These are phyloP conservation scores for Lathyrus oleraceus DNA, from an alignment of 306 rosid species.

Conservation along the genomic window DNA sequence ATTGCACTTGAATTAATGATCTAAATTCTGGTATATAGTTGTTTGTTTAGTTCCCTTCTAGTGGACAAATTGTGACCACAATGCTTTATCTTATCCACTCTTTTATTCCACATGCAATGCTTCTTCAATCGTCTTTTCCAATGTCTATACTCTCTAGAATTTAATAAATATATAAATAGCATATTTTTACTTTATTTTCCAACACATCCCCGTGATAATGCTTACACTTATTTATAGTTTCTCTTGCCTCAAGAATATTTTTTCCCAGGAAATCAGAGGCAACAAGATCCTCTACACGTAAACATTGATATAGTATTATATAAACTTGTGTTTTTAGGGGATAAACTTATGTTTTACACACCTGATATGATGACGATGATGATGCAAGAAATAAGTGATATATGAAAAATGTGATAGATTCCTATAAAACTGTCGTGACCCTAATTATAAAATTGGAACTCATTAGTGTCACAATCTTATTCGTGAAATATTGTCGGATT, in stretches of 20 bases:
- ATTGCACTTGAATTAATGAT: slow-evolving; percentile 19
- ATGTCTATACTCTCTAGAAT: slow-evolving; percentile 31
- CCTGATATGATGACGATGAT: slow-evolving; percentile 35
- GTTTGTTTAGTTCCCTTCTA: slow-evolving; percentile 31
- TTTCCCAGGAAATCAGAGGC: slow-evolving; percentile 37
- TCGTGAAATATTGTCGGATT: slow-evolving; percentile 45
- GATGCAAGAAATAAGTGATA: slow-evolving; percentile 33
- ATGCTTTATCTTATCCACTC: slow-evolving; percentile 39
- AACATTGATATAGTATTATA: slow-evolving; percentile 27
- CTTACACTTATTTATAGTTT: slow-evolving; percentile 35
- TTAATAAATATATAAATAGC: slow-evolving; percentile 18
- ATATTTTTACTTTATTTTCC: slow-evolving; percentile 27
- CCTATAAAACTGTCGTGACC: slow-evolving; percentile 41
- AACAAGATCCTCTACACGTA: slow-evolving; percentile 24
- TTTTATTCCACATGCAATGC: slow-evolving; percentile 65
- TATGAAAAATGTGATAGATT: slow-evolving; percentile 48
- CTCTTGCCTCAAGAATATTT: slow-evolving; percentile 44
- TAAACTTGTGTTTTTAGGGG: not conserved
- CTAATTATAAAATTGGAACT: slow-evolving; percentile 38
- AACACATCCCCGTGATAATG: slow-evolving; percentile 58
- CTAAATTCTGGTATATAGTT: slow-evolving; percentile 27
- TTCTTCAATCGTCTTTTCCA: slow-evolving; percentile 37
- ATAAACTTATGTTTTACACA: slow-evolving; percentile 31
- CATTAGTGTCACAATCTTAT: slow-evolving; percentile 37
- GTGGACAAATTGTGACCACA: slow-evolving; percentile 59